Base-by-base conservation (phyloP, 2,329 filamentous ascomycete species). In the Talaromyces sp. region DNA sequence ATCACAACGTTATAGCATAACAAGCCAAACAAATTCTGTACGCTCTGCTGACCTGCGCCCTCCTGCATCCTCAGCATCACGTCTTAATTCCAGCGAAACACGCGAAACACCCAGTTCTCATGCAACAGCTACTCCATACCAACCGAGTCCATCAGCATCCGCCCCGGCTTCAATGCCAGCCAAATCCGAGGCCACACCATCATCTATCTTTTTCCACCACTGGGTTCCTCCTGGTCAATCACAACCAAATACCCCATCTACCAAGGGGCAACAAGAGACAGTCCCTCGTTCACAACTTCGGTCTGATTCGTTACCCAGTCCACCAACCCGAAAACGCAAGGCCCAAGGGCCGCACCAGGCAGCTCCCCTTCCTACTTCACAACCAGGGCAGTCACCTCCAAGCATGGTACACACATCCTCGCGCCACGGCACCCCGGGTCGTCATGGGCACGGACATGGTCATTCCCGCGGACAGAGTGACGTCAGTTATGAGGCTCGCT, bases 161-260 rank as follows among this genome's bases (percentile, higher is more conserved):
- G 83, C 80, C 69, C 80, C 79, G 68, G 83, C 77, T 71, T 43
- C 82, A 85, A 27, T 51, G 58, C 76, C 79, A 8, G 75, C 80
- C 43, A 72, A 76, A 52, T 82, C 83, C 62, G 85, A 87, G 67
- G 83, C 86, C 53, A 76, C 84, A 51, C 81, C 87, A 64, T 90
- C 89, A 0, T 89, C 88, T 24, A 89, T 96, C 54, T 95, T 91
- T 74, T 96, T 96, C 73, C 91, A 96, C 71, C 91, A 96, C 72
- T 96, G 92, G 91, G 89, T 93, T 62, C 92, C 92, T 52, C 92
- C 92, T 14, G 84, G 64, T 83, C 89, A 74, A 64, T 82, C 83
- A 62, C 87, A 89, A 71, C 88, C 89, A 63, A 84, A 84, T 69
- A 89, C 89, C 64, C 88, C 90, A 70, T 88, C 89, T 78, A 87